phyloP scores from a whole-genome alignment of 2,329 filamentous ascomycete genomes.

The Colletotrichum karsti region DNA sequence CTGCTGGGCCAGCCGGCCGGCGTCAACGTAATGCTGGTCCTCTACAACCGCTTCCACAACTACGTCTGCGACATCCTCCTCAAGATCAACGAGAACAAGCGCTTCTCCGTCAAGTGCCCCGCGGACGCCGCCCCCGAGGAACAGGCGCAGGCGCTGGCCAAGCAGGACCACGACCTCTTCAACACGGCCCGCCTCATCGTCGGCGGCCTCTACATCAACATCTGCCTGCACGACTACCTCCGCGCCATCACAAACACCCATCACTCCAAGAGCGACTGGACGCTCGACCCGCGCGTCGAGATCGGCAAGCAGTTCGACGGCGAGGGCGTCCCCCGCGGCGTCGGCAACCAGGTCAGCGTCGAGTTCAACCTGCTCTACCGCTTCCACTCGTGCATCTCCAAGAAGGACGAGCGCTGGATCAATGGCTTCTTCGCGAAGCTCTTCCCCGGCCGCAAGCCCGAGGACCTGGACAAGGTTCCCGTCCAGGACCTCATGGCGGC shows the following conservation, averaged over 20 bases:
- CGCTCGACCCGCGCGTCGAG: slow-evolving; percentile 69
- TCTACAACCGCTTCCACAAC: slow-evolving; percentile 90
- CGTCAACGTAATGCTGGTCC: slow-evolving; percentile 71
- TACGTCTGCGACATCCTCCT: slow-evolving; percentile 81
- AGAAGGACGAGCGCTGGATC: slow-evolving; percentile 69
- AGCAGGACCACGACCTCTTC: slow-evolving; percentile 81
- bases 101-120: slow-evolving; percentile 72
- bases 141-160: slow-evolving; percentile 66
- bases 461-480: slow-evolving; percentile 43
- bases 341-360: slow-evolving; percentile 73
- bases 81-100: slow-evolving; percentile 82
- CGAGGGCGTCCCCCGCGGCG: slow-evolving; percentile 59
- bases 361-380: slow-evolving; percentile 76
- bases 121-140: slow-evolving; percentile 40
- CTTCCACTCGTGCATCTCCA: slow-evolving; percentile 70
- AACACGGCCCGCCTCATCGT: slow-evolving; percentile 80
- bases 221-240: slow-evolving; percentile 71
- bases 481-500: slow-evolving; percentile 44
- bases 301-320: slow-evolving; percentile 56
- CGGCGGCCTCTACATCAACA: slow-evolving; percentile 80
- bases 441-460: slow-evolving; percentile 40
- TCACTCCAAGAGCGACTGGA: slow-evolving; percentile 66
- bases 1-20: slow-evolving; percentile 77
- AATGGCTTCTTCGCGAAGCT: slow-evolving; percentile 60
- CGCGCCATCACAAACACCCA: slow-evolving; percentile 69